phyloP scores from a whole-genome alignment of 352 stramenopile species.

The Thalassiosira pacifica region DNA sequence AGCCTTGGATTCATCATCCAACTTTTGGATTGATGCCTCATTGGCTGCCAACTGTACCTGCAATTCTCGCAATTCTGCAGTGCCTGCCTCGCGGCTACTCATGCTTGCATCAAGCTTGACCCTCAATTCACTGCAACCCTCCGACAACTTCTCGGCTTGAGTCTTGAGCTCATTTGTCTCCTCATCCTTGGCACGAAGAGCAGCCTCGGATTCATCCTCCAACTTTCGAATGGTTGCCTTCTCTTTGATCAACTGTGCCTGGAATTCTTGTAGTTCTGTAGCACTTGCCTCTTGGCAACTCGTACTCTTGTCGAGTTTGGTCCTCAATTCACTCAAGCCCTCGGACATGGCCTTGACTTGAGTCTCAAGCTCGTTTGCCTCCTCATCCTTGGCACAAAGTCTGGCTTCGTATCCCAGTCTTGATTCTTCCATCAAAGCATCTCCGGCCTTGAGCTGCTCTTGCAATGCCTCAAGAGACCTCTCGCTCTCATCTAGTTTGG shows the following conservation, averaged over 20 bases:
- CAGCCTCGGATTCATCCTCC: background rate
- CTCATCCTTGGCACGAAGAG: too few relatives aligned
- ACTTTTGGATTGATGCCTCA: background rate
- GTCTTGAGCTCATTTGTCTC: too few relatives aligned
- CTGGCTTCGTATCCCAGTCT: background rate
- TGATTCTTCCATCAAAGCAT: background rate
- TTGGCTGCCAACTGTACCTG: background rate
- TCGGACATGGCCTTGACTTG: too few relatives aligned
- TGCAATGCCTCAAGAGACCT: too few relatives aligned
- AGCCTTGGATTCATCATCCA: background rate
- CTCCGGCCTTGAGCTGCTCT: constrained; percentile 1
- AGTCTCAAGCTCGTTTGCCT: too few relatives aligned
- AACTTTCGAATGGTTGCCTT: background rate
- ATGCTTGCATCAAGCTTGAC: too few relatives aligned
- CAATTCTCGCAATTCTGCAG: too few relatives aligned
- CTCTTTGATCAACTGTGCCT: background rate
- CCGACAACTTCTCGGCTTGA: too few relatives aligned
- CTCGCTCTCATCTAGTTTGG: too few relatives aligned
- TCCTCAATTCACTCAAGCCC: too few relatives aligned
- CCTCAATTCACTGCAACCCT: too few relatives aligned
- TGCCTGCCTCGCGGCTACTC: too few relatives aligned
- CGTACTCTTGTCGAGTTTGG: background rate
- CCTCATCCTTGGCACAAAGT: background rate
- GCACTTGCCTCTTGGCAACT: background rate
- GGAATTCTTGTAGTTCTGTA: background rate